Evolutionary conservation across 2,329 filamentous ascomycete genomes (phyloP).

Genomic region (Beauveria australis): DNA sequence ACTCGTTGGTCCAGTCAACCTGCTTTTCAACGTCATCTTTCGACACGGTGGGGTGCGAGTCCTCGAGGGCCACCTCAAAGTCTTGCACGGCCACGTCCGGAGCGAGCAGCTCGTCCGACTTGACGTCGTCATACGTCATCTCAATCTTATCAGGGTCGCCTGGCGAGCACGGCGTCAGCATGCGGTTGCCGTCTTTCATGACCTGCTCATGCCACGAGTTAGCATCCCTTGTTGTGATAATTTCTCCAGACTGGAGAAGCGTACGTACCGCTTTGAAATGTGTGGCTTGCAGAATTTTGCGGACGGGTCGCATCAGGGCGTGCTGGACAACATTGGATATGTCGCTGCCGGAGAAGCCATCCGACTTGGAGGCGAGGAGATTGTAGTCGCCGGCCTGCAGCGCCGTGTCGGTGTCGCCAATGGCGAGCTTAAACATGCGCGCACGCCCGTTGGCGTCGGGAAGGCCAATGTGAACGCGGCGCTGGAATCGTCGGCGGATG

Average conservation of each 20-base stretch:
- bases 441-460: conserved; percentile 82
- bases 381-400: conserved; percentile 71
- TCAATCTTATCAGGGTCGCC: conserved; percentile 79
- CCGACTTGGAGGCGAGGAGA: conserved; percentile 70
- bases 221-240: neutral
- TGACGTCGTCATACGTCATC: conserved; percentile 87
- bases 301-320: conserved; percentile 92
- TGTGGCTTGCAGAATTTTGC: conserved; percentile 94
- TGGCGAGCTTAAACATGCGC: conserved; percentile 89
- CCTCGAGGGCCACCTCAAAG: conserved; percentile 85
- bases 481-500: conserved; percentile 91
- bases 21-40: conserved; percentile 76
- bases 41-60: conserved; percentile 83
- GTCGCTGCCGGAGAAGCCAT: conserved; percentile 94
- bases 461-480: conserved; percentile 89
- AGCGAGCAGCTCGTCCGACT: conserved; percentile 76
- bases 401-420: conserved; percentile 88
- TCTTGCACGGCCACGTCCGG: conserved; percentile 83
- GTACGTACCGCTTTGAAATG: conserved; percentile 82
- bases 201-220: conserved; percentile 42
- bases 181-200: conserved; percentile 55
- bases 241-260: no score
- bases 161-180: conserved; percentile 85
- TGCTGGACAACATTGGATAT: conserved; percentile 94
- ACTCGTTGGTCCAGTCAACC: conserved; percentile 90